Evolutionary conservation across 768 basidiomycete species (phyloP).

Genomic region (Collybia nuda): DNA sequence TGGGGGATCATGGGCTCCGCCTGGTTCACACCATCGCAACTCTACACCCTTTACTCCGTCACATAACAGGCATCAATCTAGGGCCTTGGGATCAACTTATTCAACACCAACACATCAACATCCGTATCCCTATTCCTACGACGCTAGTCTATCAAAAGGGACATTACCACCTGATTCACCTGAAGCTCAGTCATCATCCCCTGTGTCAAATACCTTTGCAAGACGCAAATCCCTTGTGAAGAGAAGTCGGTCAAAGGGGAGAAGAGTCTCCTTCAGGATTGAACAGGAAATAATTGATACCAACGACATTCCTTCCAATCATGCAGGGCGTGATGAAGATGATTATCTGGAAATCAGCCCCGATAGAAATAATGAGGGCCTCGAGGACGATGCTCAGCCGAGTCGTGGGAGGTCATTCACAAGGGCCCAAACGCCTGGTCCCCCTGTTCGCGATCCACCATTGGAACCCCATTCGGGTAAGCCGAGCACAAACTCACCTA

Average conservation of each 20-base stretch:
- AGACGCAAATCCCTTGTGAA: constrained; percentile 38
- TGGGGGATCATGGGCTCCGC: constrained; percentile 20
- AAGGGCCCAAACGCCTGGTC: constrained; percentile 31
- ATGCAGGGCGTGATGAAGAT: background rate
- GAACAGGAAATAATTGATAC: constrained; percentile 20
- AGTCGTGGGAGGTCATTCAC: constrained; percentile 10
- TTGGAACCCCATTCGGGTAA: background rate
- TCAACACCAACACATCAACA: constrained; percentile 38
- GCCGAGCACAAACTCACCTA: background rate
- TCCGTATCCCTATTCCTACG: constrained; percentile 36
- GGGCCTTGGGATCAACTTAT: constrained; percentile 20
- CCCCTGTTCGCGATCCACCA: constrained; percentile 7
- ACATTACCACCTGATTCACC: constrained; percentile 57
- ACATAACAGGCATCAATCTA: constrained; percentile 24
- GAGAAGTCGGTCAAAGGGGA: constrained; percentile 52
- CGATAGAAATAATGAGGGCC: constrained; percentile 1
- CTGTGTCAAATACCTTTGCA: constrained; percentile 20
- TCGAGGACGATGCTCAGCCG: background rate
- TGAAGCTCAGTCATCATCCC: constrained; percentile 35
- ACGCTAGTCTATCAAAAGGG: constrained; percentile 45
- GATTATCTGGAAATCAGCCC: background rate
- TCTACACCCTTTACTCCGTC: constrained; percentile 27
- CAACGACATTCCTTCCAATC: constrained; percentile 3
- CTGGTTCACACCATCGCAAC: constrained; percentile 19
- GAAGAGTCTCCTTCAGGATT: constrained; percentile 57